Evolutionary conservation across 805 yeast species (phyloP), one percentile per base, ranked within the genome.

Genomic region (Schwanniomyces sp.): DNA sequence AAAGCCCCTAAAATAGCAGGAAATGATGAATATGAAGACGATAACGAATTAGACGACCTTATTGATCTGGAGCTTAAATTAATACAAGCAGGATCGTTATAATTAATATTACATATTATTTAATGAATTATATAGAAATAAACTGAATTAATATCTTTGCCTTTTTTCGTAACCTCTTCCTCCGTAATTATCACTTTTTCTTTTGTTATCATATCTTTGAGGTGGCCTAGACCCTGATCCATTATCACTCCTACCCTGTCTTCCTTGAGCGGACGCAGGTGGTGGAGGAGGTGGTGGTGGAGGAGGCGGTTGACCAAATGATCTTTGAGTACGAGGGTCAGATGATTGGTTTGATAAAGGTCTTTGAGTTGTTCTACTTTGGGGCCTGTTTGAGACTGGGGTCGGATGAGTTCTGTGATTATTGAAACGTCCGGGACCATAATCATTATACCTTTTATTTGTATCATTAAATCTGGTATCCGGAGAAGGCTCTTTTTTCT

Each of bases 111-210:
- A 16, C 32, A 39, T 43, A 43, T 21, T 43, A 43, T 42, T 32
- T 27, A 29, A 14, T 42, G 18, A 26, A 32, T 26, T 34, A 18
- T 25, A 34, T 24, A 30, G 28, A 40, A 29, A 21, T 37, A 24
- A 37, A 37, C 7, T 18, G 12, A 44, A 16, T 45, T 48, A 66
- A 49, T 64, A 60, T 46, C 63, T 67, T 43, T 55, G 59, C 48
- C 61, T 66, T 47, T 70, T 70, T 38, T 66, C 70, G 45, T 62
- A 59, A 5, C 55, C 52, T 30, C 61, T 51, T n/a, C 57, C 56
- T 14, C 49, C 48, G 40, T 53, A 53, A 37, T 50, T 52, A 16
- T 66, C 71, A 42, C 43, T 48, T 39, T 58, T 57, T 45, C 70
- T 52, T 44, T 67, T 66, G 34, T 55, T 52, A 36, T 57, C 62